Percentiles rank a stretch among this genome's conserved stretches.
Evolutionary conservation across 2,329 filamentous ascomycete species (phyloP).

Genomic region (Graphium sp.): DNA sequence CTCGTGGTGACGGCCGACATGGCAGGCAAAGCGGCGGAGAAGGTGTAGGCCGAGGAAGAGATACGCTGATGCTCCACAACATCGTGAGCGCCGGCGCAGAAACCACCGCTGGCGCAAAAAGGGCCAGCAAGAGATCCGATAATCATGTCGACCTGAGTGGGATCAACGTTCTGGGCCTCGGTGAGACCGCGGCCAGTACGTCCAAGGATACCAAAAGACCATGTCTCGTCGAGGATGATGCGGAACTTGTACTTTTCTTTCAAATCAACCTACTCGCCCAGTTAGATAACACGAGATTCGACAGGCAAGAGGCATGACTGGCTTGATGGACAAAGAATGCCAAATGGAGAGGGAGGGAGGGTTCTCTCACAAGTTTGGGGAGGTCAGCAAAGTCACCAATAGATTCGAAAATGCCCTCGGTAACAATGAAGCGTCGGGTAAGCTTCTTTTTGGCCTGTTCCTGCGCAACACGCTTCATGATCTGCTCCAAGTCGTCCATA

Average conservation of each 20-base stretch:
- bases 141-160: conserved; percentile 91
- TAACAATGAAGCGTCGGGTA: conserved; percentile 88
- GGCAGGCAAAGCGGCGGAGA: conserved; percentile 84
- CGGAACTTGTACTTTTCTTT: conserved; percentile 97
- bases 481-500: conserved; percentile 79
- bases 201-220: conserved; percentile 90
- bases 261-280: conserved; percentile 60
- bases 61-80: conserved; percentile 95
- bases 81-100: conserved; percentile 82
- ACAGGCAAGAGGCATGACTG: conserved; percentile 6
- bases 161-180: conserved; percentile 92
- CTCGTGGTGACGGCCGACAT: conserved; percentile 91
- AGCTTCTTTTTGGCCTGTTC: conserved; percentile 77
- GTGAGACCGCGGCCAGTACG: conserved; percentile 83
- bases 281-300: no score
- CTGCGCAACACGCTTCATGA: conserved; percentile 70
- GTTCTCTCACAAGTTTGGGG: conserved; percentile 55
- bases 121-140: conserved; percentile 82
- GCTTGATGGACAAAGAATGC: background rate
- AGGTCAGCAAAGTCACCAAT: conserved; percentile 73
- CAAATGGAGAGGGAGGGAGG: background rate
- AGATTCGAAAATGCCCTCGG: conserved; percentile 86
- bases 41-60: conserved; percentile 82
- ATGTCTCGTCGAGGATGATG: conserved; percentile 91
- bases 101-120: conserved; percentile 83